Evolutionary conservation across 495 filamentous ascomycete genomes (phyloP).

Genomic region (Talaromyces liani): DNA sequence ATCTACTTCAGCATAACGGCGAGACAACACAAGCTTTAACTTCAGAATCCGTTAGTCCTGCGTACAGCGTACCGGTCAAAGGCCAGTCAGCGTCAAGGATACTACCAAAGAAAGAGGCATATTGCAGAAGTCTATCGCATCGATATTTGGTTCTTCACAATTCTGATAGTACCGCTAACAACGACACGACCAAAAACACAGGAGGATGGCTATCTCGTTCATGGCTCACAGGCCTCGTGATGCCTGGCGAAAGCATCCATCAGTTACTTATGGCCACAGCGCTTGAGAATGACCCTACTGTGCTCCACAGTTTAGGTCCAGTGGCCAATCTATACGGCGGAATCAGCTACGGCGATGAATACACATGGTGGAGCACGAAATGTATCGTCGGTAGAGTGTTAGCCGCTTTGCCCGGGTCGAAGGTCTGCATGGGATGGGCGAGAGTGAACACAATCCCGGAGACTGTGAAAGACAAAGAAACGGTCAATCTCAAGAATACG

Average conservation of each 20-base stretch:
- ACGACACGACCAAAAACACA: not conserved
- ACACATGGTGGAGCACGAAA: constrained; percentile 77
- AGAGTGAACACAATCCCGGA: constrained; percentile 46
- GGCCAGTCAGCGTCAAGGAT: not conserved
- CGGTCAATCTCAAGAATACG: constrained; percentile 38
- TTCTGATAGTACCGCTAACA: constrained; percentile 13
- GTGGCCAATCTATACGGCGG: constrained; percentile 71
- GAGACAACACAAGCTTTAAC: not conserved
- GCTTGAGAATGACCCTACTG: constrained; percentile 65
- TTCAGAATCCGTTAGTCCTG: not conserved
- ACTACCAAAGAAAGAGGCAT: constrained; percentile 21
- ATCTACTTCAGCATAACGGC: not conserved
- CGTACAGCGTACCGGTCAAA: not conserved
- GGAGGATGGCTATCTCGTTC: constrained; percentile 74
- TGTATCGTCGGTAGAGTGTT: constrained; percentile 73
- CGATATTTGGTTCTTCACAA: constrained; percentile 23
- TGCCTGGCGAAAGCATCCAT: constrained; percentile 65
- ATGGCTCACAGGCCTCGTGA: constrained; percentile 69
- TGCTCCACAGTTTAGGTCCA: constrained; percentile 56
- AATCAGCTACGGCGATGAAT: constrained; percentile 56
- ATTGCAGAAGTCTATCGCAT: constrained; percentile 21
- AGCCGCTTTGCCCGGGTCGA: constrained; percentile 53
- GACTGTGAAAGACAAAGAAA: constrained; percentile 16
- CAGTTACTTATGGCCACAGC: constrained; percentile 75
- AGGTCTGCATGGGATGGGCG: constrained; percentile 77